Evolutionary conservation across 2,329 filamentous ascomycete genomes (phyloP).

Genomic region (Arthroderma uncinatum): DNA sequence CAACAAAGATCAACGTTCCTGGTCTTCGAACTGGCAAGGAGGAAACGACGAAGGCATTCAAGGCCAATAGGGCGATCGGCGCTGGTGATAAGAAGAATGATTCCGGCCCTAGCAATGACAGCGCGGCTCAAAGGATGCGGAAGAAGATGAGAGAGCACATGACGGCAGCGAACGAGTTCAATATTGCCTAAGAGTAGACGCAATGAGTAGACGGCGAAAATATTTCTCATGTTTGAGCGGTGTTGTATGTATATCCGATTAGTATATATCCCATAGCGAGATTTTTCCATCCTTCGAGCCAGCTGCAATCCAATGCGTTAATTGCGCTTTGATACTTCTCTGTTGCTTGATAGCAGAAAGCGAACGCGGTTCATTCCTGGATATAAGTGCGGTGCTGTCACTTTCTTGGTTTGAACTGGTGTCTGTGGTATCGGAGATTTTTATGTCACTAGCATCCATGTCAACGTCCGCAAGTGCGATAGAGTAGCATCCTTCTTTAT

Average conservation of each 20-base stretch:
- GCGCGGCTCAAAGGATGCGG: conserved; percentile 44
- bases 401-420: conserved; percentile 5
- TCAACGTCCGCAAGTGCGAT: conserved; percentile 54
- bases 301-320: conserved; percentile 76
- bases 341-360: conserved; percentile 49
- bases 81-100: conserved; percentile 22
- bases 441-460: conserved; percentile 17
- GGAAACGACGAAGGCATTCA: conserved; percentile 38
- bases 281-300: conserved; percentile 93
- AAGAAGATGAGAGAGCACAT: conserved; percentile 43
- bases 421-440: background rate
- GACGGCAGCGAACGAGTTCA: conserved; percentile 46
- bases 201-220: background rate
- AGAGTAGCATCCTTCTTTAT: conserved; percentile 75
- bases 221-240: background rate
- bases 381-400: conserved; percentile 8
- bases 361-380: conserved; percentile 14
- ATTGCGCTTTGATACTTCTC: conserved; percentile 52
- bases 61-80: conserved; percentile 30
- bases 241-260: conserved; percentile 20
- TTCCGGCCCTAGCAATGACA: conserved; percentile 25
- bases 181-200: conserved; percentile 38
- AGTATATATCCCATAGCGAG: conserved; percentile 92
- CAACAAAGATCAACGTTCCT: conserved; percentile 59
- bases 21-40: conserved; percentile 40